Evolutionary conservation across 2,329 filamentous ascomycete species (phyloP).

Genomic region (Colletotrichum navitas): DNA sequence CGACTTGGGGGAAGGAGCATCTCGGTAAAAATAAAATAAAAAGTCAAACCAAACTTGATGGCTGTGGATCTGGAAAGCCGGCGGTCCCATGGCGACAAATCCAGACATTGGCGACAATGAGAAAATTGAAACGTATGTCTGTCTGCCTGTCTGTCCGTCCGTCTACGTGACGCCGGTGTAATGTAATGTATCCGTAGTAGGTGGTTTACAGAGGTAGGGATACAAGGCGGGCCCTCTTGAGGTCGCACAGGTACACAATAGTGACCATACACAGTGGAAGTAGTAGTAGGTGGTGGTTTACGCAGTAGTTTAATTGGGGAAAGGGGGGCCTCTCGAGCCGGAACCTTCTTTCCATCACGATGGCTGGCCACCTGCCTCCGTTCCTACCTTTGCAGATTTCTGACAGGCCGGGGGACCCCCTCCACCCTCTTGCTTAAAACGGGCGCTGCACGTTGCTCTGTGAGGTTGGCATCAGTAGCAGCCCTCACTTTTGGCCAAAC

Average conservation of each 20-base stretch:
- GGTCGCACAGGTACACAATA: no score
- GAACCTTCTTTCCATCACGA: not conserved
- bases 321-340: not conserved
- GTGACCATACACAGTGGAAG: no score
- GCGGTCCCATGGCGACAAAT: conserved; percentile 5
- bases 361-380: not conserved
- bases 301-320: no score
- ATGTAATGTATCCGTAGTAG: no score
- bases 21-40: not conserved
- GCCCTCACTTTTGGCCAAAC: not conserved
- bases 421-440: not conserved
- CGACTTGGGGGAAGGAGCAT: not conserved
- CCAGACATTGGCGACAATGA: conserved; percentile 4
- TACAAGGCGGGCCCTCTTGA: no score
- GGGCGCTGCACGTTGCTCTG: not conserved
- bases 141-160: not conserved
- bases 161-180: no score
- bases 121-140: not conserved
- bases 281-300: no score
- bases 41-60: conserved; percentile 10
- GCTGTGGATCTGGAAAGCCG: conserved; percentile 13
- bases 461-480: not conserved
- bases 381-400: not conserved
- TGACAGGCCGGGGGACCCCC: conserved; percentile 1
- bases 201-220: no score